Evolutionary conservation across 495 filamentous ascomycete genomes (phyloP).

Genomic region (Terfezia claveryi): DNA sequence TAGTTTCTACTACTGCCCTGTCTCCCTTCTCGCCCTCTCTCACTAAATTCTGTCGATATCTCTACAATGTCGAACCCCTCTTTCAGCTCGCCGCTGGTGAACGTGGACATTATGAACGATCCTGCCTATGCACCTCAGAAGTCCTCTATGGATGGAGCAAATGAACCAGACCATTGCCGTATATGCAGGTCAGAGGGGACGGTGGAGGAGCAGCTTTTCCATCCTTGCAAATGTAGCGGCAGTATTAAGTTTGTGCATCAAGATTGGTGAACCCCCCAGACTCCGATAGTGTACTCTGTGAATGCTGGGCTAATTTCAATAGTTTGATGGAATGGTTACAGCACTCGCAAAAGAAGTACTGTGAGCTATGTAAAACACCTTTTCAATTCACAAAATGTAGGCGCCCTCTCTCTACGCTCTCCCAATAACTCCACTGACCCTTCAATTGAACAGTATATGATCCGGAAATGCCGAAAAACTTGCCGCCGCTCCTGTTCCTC

Average conservation of each 20-base stretch:
- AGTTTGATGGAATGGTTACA: slow-evolving; percentile 86
- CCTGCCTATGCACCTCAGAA: slow-evolving; percentile 27
- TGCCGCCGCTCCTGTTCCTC: slow-evolving; percentile 61
- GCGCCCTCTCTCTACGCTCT: not conserved
- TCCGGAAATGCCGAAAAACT: slow-evolving; percentile 63
- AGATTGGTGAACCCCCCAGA: slow-evolving; percentile 33
- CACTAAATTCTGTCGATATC: too few relatives aligned
- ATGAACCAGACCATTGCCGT: slow-evolving; percentile 62
- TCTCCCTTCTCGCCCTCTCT: too few relatives aligned
- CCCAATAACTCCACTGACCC: not conserved
- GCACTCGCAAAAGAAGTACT: slow-evolving; percentile 97
- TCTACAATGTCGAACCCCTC: too few relatives aligned
- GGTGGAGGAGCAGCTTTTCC: slow-evolving; percentile 72
- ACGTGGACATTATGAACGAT: slow-evolving; percentile 50
- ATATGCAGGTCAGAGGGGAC: slow-evolving; percentile 86
- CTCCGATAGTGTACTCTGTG: not conserved
- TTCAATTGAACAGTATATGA: slow-evolving; percentile 37
- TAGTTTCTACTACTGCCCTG: too few relatives aligned
- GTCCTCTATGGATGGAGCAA: slow-evolving; percentile 8
- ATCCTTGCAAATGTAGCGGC: slow-evolving; percentile 94
- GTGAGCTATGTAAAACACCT: slow-evolving; percentile 94
- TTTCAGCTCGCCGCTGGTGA: slow-evolving; percentile 17
- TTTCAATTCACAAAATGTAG: slow-evolving; percentile 78
- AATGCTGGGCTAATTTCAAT: not conserved
- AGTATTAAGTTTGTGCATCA: slow-evolving; percentile 98